These are phyloP conservation scores for Phytopythium chamaehyphon DNA, from an alignment of 352 stramenopile genomes.

Conservation along the genomic window DNA sequence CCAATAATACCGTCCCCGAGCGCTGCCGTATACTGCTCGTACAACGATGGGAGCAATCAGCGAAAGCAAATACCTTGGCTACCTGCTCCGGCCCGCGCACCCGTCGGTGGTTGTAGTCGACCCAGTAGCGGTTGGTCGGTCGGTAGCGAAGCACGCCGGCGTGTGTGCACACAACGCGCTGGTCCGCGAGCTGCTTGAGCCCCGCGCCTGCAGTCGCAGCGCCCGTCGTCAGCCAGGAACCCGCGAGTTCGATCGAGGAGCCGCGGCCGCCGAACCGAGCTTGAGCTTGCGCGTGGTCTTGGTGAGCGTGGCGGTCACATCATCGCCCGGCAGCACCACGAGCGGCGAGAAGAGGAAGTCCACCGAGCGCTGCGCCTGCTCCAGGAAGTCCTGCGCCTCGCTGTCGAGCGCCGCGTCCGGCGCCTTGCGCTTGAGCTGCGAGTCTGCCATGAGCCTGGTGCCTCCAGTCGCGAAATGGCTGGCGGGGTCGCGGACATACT, in stretches of 20 bases:
- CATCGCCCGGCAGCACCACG: constrained; percentile 72
- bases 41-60: too few relatives aligned
- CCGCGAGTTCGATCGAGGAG: neutral
- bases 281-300: constrained; percentile 67
- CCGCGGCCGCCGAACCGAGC: constrained; percentile 34
- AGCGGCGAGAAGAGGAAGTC: constrained; percentile 74
- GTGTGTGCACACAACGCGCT: constrained; percentile 74
- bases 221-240: constrained; percentile 5
- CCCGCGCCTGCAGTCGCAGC: constrained; percentile 34
- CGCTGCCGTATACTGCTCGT: constrained; percentile 53
- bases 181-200: constrained; percentile 46
- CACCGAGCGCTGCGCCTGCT: constrained; percentile 69
- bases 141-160: constrained; percentile 82
- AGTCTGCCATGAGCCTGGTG: constrained; percentile 28
- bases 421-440: constrained; percentile 43
- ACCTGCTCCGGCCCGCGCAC: constrained; percentile 29
- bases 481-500: constrained; percentile 6
- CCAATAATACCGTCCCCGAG: constrained; percentile 93
- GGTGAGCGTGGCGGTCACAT: constrained; percentile 73
- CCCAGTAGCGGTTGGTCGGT: constrained; percentile 85
- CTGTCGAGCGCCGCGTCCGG: constrained; percentile 24
- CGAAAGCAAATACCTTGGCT: too few relatives aligned
- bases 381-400: constrained; percentile 55
- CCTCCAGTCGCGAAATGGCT: constrained; percentile 10
- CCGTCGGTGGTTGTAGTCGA: constrained; percentile 86